Base-by-base conservation (phyloP, 108 stramenopile genomes). In the Stephanodiscus minutulus region DNA sequence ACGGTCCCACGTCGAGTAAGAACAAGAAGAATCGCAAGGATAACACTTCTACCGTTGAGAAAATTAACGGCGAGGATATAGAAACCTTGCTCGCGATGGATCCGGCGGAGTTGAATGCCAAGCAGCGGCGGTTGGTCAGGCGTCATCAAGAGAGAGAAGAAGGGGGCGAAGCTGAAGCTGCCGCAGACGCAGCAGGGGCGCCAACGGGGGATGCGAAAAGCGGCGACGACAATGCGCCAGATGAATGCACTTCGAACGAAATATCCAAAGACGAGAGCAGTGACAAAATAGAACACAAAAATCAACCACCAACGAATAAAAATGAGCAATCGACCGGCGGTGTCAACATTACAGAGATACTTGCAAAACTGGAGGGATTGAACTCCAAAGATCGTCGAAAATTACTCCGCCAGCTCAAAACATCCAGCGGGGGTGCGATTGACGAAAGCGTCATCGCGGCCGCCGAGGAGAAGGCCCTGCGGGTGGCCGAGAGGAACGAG, bases 71-170 rank as follows among this genome's bases (percentile, higher is more conserved):
- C 22, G 75, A 85, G 17, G 85, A 90, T 22, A 85, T 87, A 49
- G 81, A 86, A 56, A 47, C 66, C 8, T 71, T 91, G 48, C 44
- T 88, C 24, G 73, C 73, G 43, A 86, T 84, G 73, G 87, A 94
- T 53, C 77, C 85, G 0, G 66, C 56, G 9, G 72, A 83, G 33
- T 83, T 91, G 76, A 95, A 92, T 70, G 79, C 91, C 35, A 95
- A 95, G 64, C 82, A 92, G 67, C 77, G 87, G 33, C 79, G 94
- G 17, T 77, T 92, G 77, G 71, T 95, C 11, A 85, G 82, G 66
- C 86, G 94, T 15, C 86, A 92, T 67, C 79, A 79, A 48, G 74
- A 86, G 37, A 41, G 89, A 65, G 18, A 4, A 25, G n/a, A 24
- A 3, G 22, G 18, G 47, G 47, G 47, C 5, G 47, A 7, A 48